Conservation (phyloP, 257 asterid species). For the Forsythia suspensa region DNA sequence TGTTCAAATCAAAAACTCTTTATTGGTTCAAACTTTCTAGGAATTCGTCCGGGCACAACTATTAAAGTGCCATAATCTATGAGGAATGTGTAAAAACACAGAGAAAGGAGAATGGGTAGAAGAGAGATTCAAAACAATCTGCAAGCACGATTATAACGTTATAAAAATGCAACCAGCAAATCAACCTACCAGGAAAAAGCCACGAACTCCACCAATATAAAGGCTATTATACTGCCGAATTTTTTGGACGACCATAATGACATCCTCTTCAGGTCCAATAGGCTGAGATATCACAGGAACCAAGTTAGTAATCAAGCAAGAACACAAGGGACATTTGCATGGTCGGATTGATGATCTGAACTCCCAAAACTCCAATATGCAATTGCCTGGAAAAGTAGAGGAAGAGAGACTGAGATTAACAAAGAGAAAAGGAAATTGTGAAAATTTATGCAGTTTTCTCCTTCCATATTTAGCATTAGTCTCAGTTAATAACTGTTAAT, state of each 20-base stretch:
- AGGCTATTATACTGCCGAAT: conserved; percentile 55
- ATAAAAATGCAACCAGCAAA: background rate
- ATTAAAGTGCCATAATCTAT: background rate
- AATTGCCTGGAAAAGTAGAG: conserved; percentile 34
- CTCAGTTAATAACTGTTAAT: background rate
- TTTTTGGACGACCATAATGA: conserved; percentile 32
- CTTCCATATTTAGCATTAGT: background rate
- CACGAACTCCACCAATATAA: conserved; percentile 38
- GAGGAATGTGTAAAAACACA: background rate
- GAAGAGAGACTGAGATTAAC: background rate
- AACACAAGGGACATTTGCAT: conserved; percentile 72
- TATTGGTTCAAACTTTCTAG: background rate
- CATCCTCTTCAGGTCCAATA: conserved; percentile 33
- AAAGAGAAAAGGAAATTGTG: background rate
- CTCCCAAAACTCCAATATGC: conserved; percentile 64
- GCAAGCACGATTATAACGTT: background rate
- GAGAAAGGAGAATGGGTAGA: background rate
- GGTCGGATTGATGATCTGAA: conserved; percentile 44
- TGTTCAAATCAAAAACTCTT: background rate
- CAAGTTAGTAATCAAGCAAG: conserved; percentile 44
- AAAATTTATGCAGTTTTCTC: background rate
- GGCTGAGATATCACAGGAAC: conserved; percentile 37
- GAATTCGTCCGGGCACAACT: background rate
- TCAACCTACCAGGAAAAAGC: conserved; percentile 41
- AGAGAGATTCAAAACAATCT: background rate